phyloP scores from a whole-genome alignment of 2,329 filamentous ascomycete species.

The Pyrenochaeta sp. region DNA sequence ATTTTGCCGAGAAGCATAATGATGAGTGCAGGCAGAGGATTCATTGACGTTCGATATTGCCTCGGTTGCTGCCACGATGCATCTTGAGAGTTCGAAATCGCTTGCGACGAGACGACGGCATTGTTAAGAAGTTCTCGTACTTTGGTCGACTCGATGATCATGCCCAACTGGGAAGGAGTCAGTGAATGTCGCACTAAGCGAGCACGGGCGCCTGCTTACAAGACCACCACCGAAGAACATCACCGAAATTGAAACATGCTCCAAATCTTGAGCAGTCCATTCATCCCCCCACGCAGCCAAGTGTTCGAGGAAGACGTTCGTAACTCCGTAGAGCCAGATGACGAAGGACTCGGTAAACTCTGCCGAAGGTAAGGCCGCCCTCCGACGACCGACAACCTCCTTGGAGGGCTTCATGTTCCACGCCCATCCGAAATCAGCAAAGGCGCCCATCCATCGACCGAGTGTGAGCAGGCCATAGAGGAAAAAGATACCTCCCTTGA shows the following conservation, averaged over 20 bases:
- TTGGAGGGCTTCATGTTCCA: constrained; percentile 82
- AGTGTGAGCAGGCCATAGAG: constrained; percentile 89
- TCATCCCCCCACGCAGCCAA: constrained; percentile 72
- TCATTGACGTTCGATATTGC: constrained; percentile 78
- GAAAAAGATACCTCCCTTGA: constrained; percentile 95
- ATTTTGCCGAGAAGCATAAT: constrained; percentile 89
- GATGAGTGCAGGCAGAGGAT: constrained; percentile 86
- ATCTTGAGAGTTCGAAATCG: constrained; percentile 36
- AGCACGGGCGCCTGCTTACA: constrained; percentile 58
- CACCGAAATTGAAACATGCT: constrained; percentile 91
- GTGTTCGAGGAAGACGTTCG: constrained; percentile 93
- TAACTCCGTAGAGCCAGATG: constrained; percentile 88
- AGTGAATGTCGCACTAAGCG: constrained; percentile 26
- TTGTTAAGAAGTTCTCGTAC: constrained; percentile 72
- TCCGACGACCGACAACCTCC: constrained; percentile 67
- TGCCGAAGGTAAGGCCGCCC: constrained; percentile 70
- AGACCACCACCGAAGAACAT: constrained; percentile 93
- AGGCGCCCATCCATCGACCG: constrained; percentile 88
- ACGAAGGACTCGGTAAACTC: constrained; percentile 90
- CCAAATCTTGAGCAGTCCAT: constrained; percentile 82
- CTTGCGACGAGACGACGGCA: constrained; percentile 51
- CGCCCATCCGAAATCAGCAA: constrained; percentile 90
- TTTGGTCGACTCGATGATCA: constrained; percentile 76
- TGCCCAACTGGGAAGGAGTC: constrained; percentile 64
- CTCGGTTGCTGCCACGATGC: constrained; percentile 65